Evolutionary conservation across 208 protist species (phyloP).

Genomic region (Strigomonas culicis): DNA sequence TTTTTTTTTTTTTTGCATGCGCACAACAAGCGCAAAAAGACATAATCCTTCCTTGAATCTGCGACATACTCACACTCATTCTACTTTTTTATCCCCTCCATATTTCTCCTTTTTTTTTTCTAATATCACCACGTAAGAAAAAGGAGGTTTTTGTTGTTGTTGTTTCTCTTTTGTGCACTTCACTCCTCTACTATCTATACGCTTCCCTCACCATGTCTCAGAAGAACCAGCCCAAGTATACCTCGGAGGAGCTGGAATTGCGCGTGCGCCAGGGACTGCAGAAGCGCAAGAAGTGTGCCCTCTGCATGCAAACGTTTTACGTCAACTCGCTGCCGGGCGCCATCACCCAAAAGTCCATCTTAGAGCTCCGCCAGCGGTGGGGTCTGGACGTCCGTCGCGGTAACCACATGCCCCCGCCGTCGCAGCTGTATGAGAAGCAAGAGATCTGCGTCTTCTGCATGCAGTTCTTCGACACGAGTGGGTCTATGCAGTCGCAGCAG

Average conservation of each 20-base stretch:
- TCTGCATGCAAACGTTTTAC: constrained; percentile 90
- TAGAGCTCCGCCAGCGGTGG: constrained; percentile 89
- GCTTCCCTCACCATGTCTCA: constrained; percentile 13
- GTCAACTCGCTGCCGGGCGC: constrained; percentile 89
- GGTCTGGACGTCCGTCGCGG: constrained; percentile 80
- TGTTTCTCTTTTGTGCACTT: background rate
- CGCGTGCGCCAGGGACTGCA: constrained; percentile 89
- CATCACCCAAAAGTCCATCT: constrained; percentile 91
- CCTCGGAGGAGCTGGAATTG: constrained; percentile 61
- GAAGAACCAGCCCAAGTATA: constrained; percentile 33
- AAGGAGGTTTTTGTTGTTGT: no score
- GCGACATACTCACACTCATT: background rate
- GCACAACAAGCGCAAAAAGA: background rate
- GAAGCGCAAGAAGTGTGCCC: constrained; percentile 87
- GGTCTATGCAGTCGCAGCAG: constrained; percentile 81
- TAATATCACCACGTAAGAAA: no score
- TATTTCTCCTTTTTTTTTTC: background rate
- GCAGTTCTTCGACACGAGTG: constrained; percentile 92
- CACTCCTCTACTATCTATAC: background rate
- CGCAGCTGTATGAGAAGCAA: constrained; percentile 89
- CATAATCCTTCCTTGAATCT: no score
- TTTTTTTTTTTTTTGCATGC: constrained; percentile 3
- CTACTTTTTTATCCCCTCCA: background rate
- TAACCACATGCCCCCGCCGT: constrained; percentile 86
- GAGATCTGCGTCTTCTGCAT: constrained; percentile 93